Evolutionary conservation across 2,329 filamentous ascomycete genomes (phyloP), one percentile per base, ranked within the genome.

Genomic region (Microcyclospora tardicrescens): DNA sequence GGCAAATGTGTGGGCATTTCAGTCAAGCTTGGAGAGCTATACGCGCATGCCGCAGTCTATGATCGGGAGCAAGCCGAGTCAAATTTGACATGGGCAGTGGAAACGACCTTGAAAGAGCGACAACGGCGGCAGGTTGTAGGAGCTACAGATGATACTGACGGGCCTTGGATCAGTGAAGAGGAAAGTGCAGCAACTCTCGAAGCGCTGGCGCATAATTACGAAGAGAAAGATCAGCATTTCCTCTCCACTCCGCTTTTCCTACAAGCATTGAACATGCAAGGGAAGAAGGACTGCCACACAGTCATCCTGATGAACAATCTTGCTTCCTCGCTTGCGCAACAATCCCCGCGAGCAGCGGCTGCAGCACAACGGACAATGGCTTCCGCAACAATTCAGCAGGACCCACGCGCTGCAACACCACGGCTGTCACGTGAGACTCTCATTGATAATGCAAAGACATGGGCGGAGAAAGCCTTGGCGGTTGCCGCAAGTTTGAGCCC

Each of bases 301-400:
- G 81, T 84, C 19, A 71, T 87, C 11, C 67, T 95, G 55, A 93
- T 89, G 83, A 87, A 86, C 65, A 89, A 89, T 58, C 70, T 89
- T 42, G 75, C 83, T 6, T 77, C 75, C 28, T 78, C 76, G 34
- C 75, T 89, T 43, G 79, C 79, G 2, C 81, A 84, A 58, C 80
- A 79, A 59, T 60, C 53, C 2, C 63, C 61, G 16, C 58, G 57
- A 29, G 52, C 56, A 6, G 56, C 49, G 16, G 39, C 48, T 16
- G 45, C 56, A 40, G 48, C 49, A 27, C 48, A 55, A 45, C 43
- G 46, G 14, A 53, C 49, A 27, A 52, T 60, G 6, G 47, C 55
- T 4, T 52, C 57, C 31, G 48, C 54, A 3, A 59, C 58, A 6
- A 52, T 63, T 24, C 39, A 64, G 48, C 41, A 53, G 37, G 49